Conservation (phyloP, 805 yeast genomes). For the Cyberlindnera amylophila region DNA sequence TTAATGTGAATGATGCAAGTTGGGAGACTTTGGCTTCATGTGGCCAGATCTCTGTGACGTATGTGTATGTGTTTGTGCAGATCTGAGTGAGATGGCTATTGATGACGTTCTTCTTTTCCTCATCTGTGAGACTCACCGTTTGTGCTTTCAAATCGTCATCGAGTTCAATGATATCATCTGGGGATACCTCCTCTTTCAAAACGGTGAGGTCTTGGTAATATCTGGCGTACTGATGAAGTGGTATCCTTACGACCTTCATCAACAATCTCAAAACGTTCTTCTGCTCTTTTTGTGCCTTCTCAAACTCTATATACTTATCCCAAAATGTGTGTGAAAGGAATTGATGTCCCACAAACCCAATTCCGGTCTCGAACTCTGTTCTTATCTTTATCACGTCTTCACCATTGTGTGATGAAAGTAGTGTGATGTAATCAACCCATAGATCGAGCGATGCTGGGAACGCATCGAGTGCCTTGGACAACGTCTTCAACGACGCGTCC, state of each 20-base stretch:
- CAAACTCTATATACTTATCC: constrained; percentile 73
- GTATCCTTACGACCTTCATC: constrained; percentile 48
- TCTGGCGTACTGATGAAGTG: constrained; percentile 82
- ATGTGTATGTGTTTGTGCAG: constrained; percentile 17
- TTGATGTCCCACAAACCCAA: constrained; percentile 55
- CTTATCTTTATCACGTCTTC: constrained; percentile 34
- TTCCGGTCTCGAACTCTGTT: constrained; percentile 45
- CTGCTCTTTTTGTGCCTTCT: constrained; percentile 37
- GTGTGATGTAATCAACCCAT: constrained; percentile 64
- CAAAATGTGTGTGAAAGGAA: constrained; percentile 78
- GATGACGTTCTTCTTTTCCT: constrained; percentile 23
- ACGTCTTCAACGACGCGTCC: constrained; percentile 42
- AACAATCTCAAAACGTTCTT: constrained; percentile 39
- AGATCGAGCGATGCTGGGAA: constrained; percentile 61
- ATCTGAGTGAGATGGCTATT: constrained; percentile 15
- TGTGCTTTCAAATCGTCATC: constrained; percentile 20
- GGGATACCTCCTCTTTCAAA: constrained; percentile 22
- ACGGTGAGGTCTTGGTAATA: constrained; percentile 53
- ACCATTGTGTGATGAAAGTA: constrained; percentile 42
- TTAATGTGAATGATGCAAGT: constrained; percentile 52
- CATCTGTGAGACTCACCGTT: constrained; percentile 9
- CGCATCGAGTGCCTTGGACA: constrained; percentile 41
- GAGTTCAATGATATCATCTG: constrained; percentile 12
- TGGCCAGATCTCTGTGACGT: constrained; percentile 49
- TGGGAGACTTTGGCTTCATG: constrained; percentile 64